Evolutionary conservation across 208 protist genomes (phyloP).

Genomic region (Blechomonas ayalai): DNA sequence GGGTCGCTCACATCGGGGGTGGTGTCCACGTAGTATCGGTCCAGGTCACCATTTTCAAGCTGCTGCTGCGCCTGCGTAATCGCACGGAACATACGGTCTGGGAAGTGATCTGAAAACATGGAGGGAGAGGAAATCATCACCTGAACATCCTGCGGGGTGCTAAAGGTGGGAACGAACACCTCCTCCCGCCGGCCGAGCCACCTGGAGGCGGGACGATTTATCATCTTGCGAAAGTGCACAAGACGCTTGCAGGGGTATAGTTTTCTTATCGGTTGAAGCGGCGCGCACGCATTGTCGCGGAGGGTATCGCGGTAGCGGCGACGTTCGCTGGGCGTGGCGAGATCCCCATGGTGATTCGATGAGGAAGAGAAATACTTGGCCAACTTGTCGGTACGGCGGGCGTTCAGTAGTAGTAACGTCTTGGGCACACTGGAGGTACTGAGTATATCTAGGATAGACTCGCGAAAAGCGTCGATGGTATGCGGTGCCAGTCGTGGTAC

Average conservation of each 20-base stretch:
- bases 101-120: conserved; percentile 86
- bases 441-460: conserved; percentile 67
- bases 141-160: conserved; percentile 50
- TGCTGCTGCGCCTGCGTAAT: conserved; percentile 25
- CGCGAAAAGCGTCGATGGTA: conserved; percentile 69
- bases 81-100: conserved; percentile 60
- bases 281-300: conserved; percentile 11
- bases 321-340: conserved; percentile 11
- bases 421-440: conserved; percentile 50
- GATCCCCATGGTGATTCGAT: neutral
- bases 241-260: conserved; percentile 58
- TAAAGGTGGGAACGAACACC: conserved; percentile 56
- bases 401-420: conserved; percentile 53
- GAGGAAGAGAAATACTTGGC: conserved; percentile 17
- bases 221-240: conserved; percentile 64
- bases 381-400: conserved; percentile 18
- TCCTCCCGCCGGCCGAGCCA: conserved; percentile 28
- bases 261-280: conserved; percentile 9
- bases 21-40: conserved; percentile 59
- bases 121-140: conserved; percentile 50
- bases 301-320: conserved; percentile 25
- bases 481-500: conserved; percentile 69
- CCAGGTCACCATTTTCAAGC: conserved; percentile 52
- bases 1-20: neutral
- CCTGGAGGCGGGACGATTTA: conserved; percentile 7